Conservation (phyloP, 2,329 filamentous ascomycete species). For the Paraconiothyrium sp. region DNA sequence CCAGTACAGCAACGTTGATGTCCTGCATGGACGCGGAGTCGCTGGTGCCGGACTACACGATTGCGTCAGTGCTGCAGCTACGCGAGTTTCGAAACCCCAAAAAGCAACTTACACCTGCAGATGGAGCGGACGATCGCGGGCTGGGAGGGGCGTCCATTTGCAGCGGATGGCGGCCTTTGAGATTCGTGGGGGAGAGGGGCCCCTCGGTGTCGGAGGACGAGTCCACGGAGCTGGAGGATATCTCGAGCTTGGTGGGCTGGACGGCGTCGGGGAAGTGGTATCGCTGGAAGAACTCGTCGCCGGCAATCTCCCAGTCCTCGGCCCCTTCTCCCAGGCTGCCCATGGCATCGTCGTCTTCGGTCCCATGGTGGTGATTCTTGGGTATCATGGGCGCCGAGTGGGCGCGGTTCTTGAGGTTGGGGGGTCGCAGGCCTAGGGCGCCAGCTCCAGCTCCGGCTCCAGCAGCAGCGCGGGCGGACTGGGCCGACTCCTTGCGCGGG, state of each 20-base stretch:
- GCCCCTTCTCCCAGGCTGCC: slow-evolving; percentile 68
- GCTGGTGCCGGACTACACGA: slow-evolving; percentile 36
- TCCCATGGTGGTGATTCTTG: slow-evolving; percentile 31
- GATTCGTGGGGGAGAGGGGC: slow-evolving; percentile 47
- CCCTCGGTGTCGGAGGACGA: slow-evolving; percentile 50
- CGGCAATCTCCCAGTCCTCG: slow-evolving; percentile 49
- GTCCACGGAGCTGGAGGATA: slow-evolving; percentile 37
- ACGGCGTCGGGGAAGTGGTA: slow-evolving; percentile 46
- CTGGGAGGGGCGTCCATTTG: slow-evolving; percentile 27
- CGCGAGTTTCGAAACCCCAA: background rate
- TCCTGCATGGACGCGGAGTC: slow-evolving; percentile 55
- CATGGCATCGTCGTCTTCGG: slow-evolving; percentile 29
- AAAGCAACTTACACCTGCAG: slow-evolving; percentile 37
- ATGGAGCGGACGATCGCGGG: slow-evolving; percentile 32
- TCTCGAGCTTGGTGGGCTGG: slow-evolving; percentile 35
- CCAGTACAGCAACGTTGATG: slow-evolving; percentile 68
- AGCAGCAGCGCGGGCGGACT: background rate
- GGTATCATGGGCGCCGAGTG: slow-evolving; percentile 49
- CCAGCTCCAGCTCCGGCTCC: slow-evolving; percentile 4
- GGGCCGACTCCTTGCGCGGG: slow-evolving; percentile 20
- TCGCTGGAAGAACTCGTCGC: slow-evolving; percentile 54
- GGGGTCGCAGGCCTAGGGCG: slow-evolving; percentile 36
- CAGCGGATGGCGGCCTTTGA: slow-evolving; percentile 35
- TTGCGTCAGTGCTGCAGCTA: slow-evolving; percentile 28
- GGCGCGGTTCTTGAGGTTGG: slow-evolving; percentile 45